A percentile compares a stretch with the other conserved stretches of the same genome.
Conservation (phyloP, 371 early-diverging fungal species). For the Funneliformis caledonium region DNA sequence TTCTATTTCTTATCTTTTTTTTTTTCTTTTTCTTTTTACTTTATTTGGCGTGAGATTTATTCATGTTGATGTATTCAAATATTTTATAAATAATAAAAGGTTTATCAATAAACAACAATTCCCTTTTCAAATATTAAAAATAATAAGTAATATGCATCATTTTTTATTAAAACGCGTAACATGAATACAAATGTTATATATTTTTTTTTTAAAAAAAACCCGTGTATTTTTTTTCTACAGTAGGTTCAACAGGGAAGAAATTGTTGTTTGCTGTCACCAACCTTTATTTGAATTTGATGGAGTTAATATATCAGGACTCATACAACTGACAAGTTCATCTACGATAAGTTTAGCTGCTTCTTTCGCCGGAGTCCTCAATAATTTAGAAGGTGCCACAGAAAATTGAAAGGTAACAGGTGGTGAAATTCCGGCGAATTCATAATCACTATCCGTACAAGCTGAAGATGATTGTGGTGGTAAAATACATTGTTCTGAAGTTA, state of each 20-base stretch:
- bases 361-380: conserved; percentile 48
- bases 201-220: too few species aligned
- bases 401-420: conserved; percentile 54
- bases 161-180: background rate
- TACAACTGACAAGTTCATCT: conserved; percentile 44
- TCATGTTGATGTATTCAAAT: background rate
- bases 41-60: background rate
- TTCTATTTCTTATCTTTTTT: background rate
- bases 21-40: background rate
- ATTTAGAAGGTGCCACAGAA: conserved; percentile 41
- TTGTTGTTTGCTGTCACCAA: background rate
- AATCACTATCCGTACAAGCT: background rate
- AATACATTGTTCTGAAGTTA: background rate
- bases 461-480: background rate
- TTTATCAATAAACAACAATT: too few species aligned
- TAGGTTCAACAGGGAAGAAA: too few species aligned
- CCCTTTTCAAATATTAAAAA: too few species aligned
- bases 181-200: too few species aligned
- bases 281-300: background rate
- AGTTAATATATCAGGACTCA: conserved; percentile 26
- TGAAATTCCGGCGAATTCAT: conserved; percentile 40
- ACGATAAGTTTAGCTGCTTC: conserved; percentile 49
- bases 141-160: background rate
- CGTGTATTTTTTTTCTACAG: too few species aligned
- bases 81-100: background rate